Percentiles rank a stretch among this genome's conserved stretches.
Evolutionary conservation across 1,139 yeast species (phyloP).

Genomic region (Debaryomyces robertsiae): DNA sequence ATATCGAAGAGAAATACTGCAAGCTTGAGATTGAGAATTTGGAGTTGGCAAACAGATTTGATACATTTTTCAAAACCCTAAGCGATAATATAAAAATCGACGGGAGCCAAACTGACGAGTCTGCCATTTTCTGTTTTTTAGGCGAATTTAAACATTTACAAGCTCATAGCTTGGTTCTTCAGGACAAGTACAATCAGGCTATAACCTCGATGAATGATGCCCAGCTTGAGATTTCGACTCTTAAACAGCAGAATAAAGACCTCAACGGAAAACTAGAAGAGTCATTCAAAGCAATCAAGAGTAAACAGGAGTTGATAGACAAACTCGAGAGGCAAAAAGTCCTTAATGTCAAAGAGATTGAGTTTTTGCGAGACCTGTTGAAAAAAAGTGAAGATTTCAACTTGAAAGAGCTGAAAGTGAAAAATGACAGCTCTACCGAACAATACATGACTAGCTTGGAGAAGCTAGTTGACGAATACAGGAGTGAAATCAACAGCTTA

Average conservation of each 20-base stretch:
- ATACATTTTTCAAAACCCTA: slow-evolving; percentile 36
- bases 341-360: slow-evolving; percentile 63
- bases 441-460: slow-evolving; percentile 50
- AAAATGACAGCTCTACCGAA: slow-evolving; percentile 29
- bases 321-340: slow-evolving; percentile 56
- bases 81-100: slow-evolving; percentile 30
- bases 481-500: slow-evolving; percentile 51
- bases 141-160: slow-evolving; percentile 37
- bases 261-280: slow-evolving; percentile 16
- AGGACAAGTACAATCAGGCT: slow-evolving; percentile 37
- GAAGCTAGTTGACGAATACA: slow-evolving; percentile 57
- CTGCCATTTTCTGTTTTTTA: slow-evolving; percentile 32
- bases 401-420: slow-evolving; percentile 20
- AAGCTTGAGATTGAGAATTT: slow-evolving; percentile 56
- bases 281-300: slow-evolving; percentile 28
- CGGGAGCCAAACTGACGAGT: slow-evolving; percentile 19
- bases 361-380: slow-evolving; percentile 52
- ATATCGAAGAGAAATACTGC: slow-evolving; percentile 49
- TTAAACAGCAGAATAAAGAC: slow-evolving; percentile 21
- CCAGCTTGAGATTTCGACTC: slow-evolving; percentile 22
- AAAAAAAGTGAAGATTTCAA: slow-evolving; percentile 34
- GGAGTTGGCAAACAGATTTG: slow-evolving; percentile 45
- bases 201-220: slow-evolving; percentile 24
- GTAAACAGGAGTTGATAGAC: slow-evolving; percentile 34
- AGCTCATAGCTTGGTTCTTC: slow-evolving; percentile 40